Base-by-base conservation (phyloP, 768 basidiomycete genomes). In the Lentinula detonsa region DNA sequence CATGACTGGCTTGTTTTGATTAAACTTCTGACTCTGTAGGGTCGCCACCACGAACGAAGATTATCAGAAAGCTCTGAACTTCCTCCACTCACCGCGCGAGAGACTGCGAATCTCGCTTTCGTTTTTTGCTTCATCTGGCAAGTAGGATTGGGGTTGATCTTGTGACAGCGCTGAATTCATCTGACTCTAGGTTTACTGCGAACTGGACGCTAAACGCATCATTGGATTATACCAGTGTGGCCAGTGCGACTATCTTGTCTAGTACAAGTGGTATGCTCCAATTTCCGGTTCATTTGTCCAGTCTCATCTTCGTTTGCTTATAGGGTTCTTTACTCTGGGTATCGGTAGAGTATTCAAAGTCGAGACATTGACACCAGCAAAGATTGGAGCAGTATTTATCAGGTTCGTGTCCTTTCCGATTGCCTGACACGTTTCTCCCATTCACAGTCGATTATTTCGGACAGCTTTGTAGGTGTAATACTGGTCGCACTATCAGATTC, bases 301-400 rank as follows among this genome's bases (percentile, higher is more conserved):
- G 13, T 54, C 23, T 37, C 3, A 31, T 45, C 37, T n/a, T 33
- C 1, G 28, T 40, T 21, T 52, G 39, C 46, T 34, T 35, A 11
- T 64, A 95, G 96, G 96, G 0, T 93, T 99, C 74, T 98, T 98
- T 70, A 98, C 95, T 0, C 76, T 98, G 51, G 88, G 78, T 0
- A 76, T 98, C 53, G 96, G 97, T 3, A 81, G 89, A 21, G 62
- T 95, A 23, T 91, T 93, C 62, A 81, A 81, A 7, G 90, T 98
- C 3, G 97, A 98, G 72, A 78, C 73, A 3, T 72, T 98, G 54
- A 89, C 89, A 0, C 45, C 84, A 2, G 74, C 83, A 6, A 98
- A 97, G 73, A 73, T 92, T 40, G 73, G 78, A 8, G 91, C 94
- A 23, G 95, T 98, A 1, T 65, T 86, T 9, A 81, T 84, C 6